Percentiles rank a stretch among this genome's conserved stretches.
Conservation (phyloP, 768 basidiomycete species). For the Lyophyllum shimeji region DNA sequence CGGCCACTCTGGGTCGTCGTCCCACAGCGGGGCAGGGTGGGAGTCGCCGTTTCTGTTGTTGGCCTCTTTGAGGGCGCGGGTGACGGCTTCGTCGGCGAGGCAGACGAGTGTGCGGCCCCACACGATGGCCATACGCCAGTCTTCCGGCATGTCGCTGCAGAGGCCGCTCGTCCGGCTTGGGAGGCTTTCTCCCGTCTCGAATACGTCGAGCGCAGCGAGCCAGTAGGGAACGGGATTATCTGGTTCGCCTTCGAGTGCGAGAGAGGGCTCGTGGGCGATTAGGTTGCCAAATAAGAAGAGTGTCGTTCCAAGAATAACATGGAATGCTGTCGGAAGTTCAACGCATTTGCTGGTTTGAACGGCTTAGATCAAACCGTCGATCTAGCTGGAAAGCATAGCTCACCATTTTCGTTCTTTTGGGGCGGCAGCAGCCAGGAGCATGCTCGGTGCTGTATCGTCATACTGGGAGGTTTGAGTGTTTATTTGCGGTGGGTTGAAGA, state of each 20-base stretch:
- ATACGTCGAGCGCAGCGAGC: constrained; percentile 69
- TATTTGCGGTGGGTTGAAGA: constrained; percentile 22
- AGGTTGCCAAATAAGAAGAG: constrained; percentile 65
- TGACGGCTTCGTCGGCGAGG: constrained; percentile 53
- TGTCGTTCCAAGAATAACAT: constrained; percentile 61
- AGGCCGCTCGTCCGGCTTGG: constrained; percentile 43
- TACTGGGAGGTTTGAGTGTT: not conserved
- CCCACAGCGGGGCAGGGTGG: constrained; percentile 18
- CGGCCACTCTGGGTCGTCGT: constrained; percentile 50
- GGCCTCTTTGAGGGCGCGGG: constrained; percentile 21
- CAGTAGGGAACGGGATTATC: constrained; percentile 52
- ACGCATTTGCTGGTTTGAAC: constrained; percentile 30
- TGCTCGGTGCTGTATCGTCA: constrained; percentile 10
- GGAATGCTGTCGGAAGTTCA: constrained; percentile 65
- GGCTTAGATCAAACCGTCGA: not conserved
- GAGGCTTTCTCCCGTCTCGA: constrained; percentile 66
- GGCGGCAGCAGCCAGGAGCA: constrained; percentile 1
- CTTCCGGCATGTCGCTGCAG: constrained; percentile 38
- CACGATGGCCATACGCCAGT: constrained; percentile 68
- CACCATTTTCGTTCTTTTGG: constrained; percentile 17
- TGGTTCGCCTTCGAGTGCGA: constrained; percentile 58
- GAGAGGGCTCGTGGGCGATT: constrained; percentile 49
- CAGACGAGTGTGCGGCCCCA: constrained; percentile 68
- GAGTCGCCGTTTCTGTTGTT: not conserved
- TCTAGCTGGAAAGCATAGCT: constrained; percentile 3